These are phyloP conservation scores for Cryptococcus neoformans DNA, from an alignment of 1,284 basidiomycete genomes.

Conservation along the genomic window DNA sequence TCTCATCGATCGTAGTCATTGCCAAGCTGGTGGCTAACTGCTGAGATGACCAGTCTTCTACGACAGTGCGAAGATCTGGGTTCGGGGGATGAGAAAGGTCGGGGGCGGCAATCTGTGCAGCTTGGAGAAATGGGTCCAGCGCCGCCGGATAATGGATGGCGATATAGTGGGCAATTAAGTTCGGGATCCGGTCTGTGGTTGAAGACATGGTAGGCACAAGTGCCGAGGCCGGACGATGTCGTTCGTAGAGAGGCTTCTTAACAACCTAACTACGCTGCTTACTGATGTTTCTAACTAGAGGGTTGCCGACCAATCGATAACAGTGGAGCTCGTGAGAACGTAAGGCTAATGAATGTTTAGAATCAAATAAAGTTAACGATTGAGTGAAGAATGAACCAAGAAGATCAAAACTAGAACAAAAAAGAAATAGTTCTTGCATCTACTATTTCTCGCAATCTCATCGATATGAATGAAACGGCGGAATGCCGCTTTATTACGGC, in stretches of 20 bases:
- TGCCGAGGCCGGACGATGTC: neutral
- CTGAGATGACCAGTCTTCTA: constrained; percentile 27
- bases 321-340: no score
- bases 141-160: constrained; percentile 35
- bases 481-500: no score
- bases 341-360: no score
- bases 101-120: constrained; percentile 22
- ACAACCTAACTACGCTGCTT: neutral
- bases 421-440: no score
- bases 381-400: no score
- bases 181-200: constrained; percentile 13
- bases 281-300: neutral
- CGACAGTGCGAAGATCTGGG: constrained; percentile 40
- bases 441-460: no score
- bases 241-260: neutral
- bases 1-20: constrained; percentile 9
- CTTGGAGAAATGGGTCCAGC: constrained; percentile 36
- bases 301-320: no score
- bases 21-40: constrained; percentile 20
- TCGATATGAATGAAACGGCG: no score
- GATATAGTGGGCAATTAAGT: constrained; percentile 44
- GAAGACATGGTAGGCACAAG: no score
- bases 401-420: no score
- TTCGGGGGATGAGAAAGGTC: constrained; percentile 23
- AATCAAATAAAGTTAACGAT: no score